phyloP scores from a whole-genome alignment of 441 rosid species.

The Theobroma grandiflorum region DNA sequence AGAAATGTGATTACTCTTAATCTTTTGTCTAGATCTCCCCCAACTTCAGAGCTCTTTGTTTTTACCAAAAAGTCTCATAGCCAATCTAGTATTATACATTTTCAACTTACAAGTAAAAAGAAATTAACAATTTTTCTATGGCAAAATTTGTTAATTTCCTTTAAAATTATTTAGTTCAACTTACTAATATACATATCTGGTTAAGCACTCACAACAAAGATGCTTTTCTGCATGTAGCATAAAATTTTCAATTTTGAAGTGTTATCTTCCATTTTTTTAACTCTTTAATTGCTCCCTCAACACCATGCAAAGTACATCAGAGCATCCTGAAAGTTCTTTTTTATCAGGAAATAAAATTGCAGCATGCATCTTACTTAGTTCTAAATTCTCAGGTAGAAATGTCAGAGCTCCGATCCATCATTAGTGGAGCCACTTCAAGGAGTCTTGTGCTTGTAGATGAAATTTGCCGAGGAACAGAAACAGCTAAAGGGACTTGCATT shows the following conservation, averaged over 20 bases:
- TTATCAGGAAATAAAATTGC: neutral
- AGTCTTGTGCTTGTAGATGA: slow-evolving; percentile 96
- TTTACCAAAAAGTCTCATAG: neutral
- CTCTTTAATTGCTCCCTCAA: neutral
- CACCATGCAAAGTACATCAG: neutral
- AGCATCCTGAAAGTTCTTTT: neutral
- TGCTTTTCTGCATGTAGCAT: neutral
- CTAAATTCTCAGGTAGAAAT: slow-evolving; percentile 81
- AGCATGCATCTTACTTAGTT: neutral
- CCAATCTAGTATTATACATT: no score
- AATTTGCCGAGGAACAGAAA: slow-evolving; percentile 99
- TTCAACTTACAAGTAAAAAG: neutral
- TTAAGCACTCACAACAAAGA: no score
- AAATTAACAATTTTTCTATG: neutral
- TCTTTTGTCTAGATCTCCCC: no score
- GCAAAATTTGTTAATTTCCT: neutral
- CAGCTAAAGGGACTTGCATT: slow-evolving; percentile 95
- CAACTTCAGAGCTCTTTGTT: no score
- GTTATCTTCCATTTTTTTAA: neutral
- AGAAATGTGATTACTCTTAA: no score
- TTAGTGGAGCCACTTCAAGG: slow-evolving; percentile 77
- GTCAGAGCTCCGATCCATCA: slow-evolving; percentile 88
- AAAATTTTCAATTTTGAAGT: neutral
- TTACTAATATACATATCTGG: no score
- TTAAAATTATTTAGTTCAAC: neutral